Conservation (phyloP, 768 basidiomycete species). For the Hygrophorus russula region DNA sequence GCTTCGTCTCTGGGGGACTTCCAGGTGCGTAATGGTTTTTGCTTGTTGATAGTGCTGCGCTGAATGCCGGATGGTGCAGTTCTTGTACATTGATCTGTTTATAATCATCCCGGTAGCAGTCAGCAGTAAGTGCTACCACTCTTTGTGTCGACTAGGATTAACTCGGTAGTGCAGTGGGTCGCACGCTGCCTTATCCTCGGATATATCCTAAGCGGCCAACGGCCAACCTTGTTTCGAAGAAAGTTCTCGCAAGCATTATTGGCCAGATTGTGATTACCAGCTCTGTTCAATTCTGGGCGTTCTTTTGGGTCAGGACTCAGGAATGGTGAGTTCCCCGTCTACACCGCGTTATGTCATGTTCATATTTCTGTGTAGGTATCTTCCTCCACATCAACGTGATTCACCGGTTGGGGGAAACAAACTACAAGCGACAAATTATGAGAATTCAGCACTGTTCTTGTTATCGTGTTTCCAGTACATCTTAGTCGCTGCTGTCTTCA, state of each 20-base stretch:
- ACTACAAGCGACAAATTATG: constrained; percentile 77
- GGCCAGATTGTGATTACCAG: constrained; percentile 88
- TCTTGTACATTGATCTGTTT: constrained; percentile 95
- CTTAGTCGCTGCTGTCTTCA: constrained; percentile 92
- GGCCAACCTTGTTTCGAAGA: constrained; percentile 90
- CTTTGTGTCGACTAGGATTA: background rate
- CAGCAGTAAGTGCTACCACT: constrained; percentile 54
- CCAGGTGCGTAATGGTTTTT: constrained; percentile 44
- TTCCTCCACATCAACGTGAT: constrained; percentile 41
- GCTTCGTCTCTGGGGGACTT: constrained; percentile 95
- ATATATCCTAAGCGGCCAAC: constrained; percentile 89
- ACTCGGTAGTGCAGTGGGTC: constrained; percentile 58
- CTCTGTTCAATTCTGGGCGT: constrained; percentile 75
- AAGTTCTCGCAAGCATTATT: constrained; percentile 85
- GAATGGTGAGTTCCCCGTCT: constrained; percentile 49
- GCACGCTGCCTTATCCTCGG: constrained; percentile 80
- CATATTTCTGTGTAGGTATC: constrained; percentile 49
- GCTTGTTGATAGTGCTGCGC: constrained; percentile 6
- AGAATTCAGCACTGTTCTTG: constrained; percentile 87
- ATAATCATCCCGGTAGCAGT: constrained; percentile 97
- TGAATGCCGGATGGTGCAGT: constrained; percentile 31
- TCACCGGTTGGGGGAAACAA: constrained; percentile 46
- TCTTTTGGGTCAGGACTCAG: constrained; percentile 79
- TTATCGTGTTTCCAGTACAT: constrained; percentile 99
- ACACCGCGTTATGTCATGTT: background rate